Base-by-base conservation (phyloP, 331 rosid genomes). In the Cydonia oblonga region DNA sequence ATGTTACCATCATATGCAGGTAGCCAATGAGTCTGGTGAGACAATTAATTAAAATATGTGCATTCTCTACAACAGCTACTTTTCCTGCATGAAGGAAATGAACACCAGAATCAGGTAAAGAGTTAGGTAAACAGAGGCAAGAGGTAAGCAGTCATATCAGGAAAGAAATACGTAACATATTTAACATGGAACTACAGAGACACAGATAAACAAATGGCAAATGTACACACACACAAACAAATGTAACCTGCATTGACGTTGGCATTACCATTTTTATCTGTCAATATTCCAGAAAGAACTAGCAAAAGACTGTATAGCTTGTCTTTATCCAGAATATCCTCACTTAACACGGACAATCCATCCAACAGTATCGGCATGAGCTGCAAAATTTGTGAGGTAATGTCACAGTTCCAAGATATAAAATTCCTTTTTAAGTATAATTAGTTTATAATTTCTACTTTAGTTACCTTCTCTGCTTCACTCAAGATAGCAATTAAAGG, bases 241-340 rank as follows among this genome's bases (percentile, higher is more conserved):
- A n/a, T n/a, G n/a, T n/a, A n/a, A n/a, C 57, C 53, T 32, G 15
- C 58, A 75, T 8, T 32, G 5, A 42, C 26, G 72, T 75, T n/a
- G 68, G 49, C 73, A 82, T 83, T 88, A 91, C 97, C 98, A 23
- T 75, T 85, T 83, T 75, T 89, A 72, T 89, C 91, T 1, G 89
- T 95, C 83, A 95, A 73, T 74, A 95, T 84, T 82, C 96, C 97
- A 71, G 98, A 91, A 60, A 95, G 82, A 71, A 95, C 90, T 74
- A 95, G 90, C 82, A 95, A 84, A 66, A 95, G 89, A 69, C 84
- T 79, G 78, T 89, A 89, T 74, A 95, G 81, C 62, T 80, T 72
- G 72, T 95, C 88, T 83, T 83, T 87, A 78, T 95, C 95, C 78
- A 73, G 78, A 75, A 70, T 67, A 83, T 86, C 90, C 84, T 77